Base-by-base conservation (phyloP, 2,329 filamentous ascomycete genomes). In the Trichophyton equinum region DNA sequence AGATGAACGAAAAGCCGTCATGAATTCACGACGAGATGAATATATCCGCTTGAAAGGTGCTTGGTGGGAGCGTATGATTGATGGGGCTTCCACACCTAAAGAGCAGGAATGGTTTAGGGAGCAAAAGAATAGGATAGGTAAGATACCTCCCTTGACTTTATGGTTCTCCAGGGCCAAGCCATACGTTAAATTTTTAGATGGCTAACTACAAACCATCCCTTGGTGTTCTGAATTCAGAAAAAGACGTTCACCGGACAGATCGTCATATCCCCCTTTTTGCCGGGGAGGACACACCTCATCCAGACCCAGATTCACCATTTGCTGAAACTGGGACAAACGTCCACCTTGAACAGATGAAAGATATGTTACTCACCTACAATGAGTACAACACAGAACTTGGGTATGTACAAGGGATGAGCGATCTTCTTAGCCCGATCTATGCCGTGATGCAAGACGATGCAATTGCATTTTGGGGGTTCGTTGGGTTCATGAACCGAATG, bases 361-460 rank as follows among this genome's bases (percentile, higher is more conserved):
- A 99, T 72, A 95, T 99, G 89, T 85, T 99, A 0, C 81, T 99
- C 18, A 97, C 94, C 0, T 99, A 99, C 74, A 97, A 99, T 72
- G 94, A 99, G 75, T 95, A 95, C 76, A 99, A 99, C 76, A 88
- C 85, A 62, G 89, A 94, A 62, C 82, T 99, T 2, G 94, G 95
- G 57, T 99, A 99, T 70, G 94, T 99, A 1, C 94, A 99, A 77
- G 94, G 94, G 63, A 99, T 99, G 94, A 96, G 91, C 11, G 94
- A 99, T 73, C 83, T 99, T 0, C 83, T 99, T 7, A 91, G 94
- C 0, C 94, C 94, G 1, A 90, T 99, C 63, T 99, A 99, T 70
- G 94, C 94, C 3, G 90, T 99, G 22, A 87, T 96, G 76, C 94
- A 99, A 76, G 95, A 99, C 71, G 94, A 99, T 71, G 92, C 94